These are phyloP conservation scores for Candida anglica DNA, from an alignment of 805 yeast species.

Conservation along the genomic window DNA sequence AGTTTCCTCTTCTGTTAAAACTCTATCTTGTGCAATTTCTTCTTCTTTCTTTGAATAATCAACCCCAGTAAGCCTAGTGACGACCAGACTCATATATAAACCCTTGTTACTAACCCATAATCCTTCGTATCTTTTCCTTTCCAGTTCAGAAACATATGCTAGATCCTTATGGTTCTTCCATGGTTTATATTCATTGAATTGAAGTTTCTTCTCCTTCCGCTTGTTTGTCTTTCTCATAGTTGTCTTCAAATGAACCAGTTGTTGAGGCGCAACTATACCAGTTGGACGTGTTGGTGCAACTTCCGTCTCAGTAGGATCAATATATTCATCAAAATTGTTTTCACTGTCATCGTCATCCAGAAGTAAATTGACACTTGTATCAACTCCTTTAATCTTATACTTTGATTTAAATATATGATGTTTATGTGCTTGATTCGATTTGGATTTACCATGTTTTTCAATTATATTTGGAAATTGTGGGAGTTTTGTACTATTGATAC, in stretches of 20 bases:
- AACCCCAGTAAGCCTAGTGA: constrained; percentile 26
- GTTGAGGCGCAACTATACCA: constrained; percentile 13
- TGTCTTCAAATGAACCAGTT: constrained; percentile 41
- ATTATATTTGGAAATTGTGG: too few species aligned
- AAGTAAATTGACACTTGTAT: constrained; percentile 7
- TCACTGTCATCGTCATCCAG: constrained; percentile 9
- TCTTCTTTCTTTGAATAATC: constrained; percentile 14
- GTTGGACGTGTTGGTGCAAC: constrained; percentile 6
- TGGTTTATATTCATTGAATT: constrained; percentile 84
- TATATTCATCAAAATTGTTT: too few species aligned
- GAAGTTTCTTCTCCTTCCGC: constrained; percentile 33
- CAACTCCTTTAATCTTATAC: constrained; percentile 11
- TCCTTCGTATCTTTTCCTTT: constrained; percentile 87
- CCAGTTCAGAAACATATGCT: constrained; percentile 49
- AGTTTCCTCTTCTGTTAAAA: constrained; percentile 15
- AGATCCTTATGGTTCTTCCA: constrained; percentile 83
- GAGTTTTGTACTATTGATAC: too few species aligned
- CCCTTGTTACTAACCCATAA: constrained; percentile 91
- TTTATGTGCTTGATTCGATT: constrained; percentile 9
- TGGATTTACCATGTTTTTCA: neutral
- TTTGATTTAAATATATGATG: constrained; percentile 16
- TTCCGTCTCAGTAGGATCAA: neutral
- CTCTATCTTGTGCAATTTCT: constrained; percentile 3
- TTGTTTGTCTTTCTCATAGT: constrained; percentile 47
- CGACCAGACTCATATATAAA: constrained; percentile 41